Evolutionary conservation across 2,329 filamentous ascomycete species (phyloP).

Genomic region (Ceratocystis alfenasii): DNA sequence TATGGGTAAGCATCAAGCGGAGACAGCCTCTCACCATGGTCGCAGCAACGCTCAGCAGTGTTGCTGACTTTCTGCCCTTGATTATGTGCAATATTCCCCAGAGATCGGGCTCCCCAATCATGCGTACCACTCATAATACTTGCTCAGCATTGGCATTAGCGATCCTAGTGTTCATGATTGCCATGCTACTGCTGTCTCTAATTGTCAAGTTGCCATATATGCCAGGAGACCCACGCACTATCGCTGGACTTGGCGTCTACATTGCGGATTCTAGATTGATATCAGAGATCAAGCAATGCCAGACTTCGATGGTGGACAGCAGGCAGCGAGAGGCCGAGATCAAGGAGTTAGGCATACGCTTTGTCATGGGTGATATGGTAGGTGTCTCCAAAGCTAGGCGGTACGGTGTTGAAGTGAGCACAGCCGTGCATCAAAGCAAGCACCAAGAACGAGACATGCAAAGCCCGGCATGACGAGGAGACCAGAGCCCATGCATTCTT

Average conservation of each 20-base stretch:
- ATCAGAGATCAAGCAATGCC: slow-evolving; percentile 8
- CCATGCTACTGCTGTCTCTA: slow-evolving; percentile 15
- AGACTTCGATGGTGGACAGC: slow-evolving; percentile 16
- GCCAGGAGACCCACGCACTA: slow-evolving; percentile 21
- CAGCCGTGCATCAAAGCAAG: slow-evolving; percentile 6
- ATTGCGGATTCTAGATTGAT: slow-evolving; percentile 17
- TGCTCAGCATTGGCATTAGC: slow-evolving; percentile 16
- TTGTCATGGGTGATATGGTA: slow-evolving; percentile 9
- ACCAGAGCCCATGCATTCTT: too few relatives aligned
- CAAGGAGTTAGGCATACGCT: background rate
- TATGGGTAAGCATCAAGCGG: slow-evolving; percentile 15
- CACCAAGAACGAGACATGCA: background rate
- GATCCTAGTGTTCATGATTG: slow-evolving; percentile 19
- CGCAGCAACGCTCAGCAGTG: slow-evolving; percentile 6
- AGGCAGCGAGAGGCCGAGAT: slow-evolving; percentile 5
- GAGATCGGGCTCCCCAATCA: slow-evolving; percentile 7
- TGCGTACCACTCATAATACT: slow-evolving; percentile 4
- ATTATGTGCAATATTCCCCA: slow-evolving; percentile 21
- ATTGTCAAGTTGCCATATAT: slow-evolving; percentile 18
- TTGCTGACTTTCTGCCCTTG: slow-evolving; percentile 17
- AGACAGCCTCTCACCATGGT: slow-evolving; percentile 10
- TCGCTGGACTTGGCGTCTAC: slow-evolving; percentile 19
- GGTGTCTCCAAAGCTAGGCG: slow-evolving; percentile 14
- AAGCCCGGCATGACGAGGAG: background rate
- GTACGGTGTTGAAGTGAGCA: slow-evolving; percentile 17